Base-by-base conservation (phyloP, 495 filamentous ascomycete species). In the Tuber microsphaerosporum region DNA sequence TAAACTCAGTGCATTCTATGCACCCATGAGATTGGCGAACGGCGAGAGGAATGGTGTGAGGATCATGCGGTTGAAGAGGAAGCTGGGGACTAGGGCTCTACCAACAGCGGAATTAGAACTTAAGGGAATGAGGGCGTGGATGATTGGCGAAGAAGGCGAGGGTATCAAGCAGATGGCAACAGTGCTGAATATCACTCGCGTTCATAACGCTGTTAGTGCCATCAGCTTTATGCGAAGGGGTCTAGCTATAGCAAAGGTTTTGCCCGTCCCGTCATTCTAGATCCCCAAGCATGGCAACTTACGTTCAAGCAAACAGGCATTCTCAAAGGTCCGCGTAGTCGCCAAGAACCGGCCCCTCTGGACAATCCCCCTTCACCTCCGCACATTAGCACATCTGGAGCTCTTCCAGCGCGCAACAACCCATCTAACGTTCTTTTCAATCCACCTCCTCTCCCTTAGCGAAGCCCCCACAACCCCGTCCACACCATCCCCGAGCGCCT, bases 81-180 rank as follows among this genome's bases (percentile, higher is more conserved):
- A 92, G 75, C 85, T 92, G 46, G 91, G 91, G 70, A 92, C 91
- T 3, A 89, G 88, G 72, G 84, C 89, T 31, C 82, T 93, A 1
- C 91, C 91, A 0, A 92, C 91, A 0, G 91, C 91, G 7, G 91
- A 93, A 75, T 85, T 92, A 8, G 89, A 90, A 72, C 85, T 90
- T 34, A 84, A 84, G 19, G 85, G 85, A 22, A 89, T 88, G 84
- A 87, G 91, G 31, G 91, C 86, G 2, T 90, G 89, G 83, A 84
- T 92, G 6, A 83, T 93, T 65, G 91, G 91, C 34, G 81, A 84
- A 16, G 83, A 89, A 65, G 90, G 91, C 44, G 83, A 88, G 20
- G 91, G 91, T n/a, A 86, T 92, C 31, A 86, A 86, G 65, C 89
- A 90, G 76, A 91, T 93, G 74, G 84, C 87, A 34, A 89, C 89